A percentile compares a stretch with the other conserved stretches of the same genome.
Conservation (phyloP, 768 basidiomycete species). For the Lactarius quietus region DNA sequence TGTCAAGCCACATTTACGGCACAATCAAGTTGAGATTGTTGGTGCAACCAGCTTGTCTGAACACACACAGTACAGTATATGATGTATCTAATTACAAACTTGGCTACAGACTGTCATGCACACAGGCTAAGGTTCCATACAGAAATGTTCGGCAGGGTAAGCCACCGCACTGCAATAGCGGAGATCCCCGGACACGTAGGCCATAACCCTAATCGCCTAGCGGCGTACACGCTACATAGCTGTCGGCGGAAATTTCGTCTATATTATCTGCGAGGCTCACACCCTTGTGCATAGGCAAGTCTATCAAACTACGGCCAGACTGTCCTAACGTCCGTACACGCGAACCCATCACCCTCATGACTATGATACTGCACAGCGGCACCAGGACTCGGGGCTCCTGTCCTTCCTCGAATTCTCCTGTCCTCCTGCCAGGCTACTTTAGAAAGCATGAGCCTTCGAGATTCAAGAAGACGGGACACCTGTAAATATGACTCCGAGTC, state of each 20-base stretch:
- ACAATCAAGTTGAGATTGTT: not conserved
- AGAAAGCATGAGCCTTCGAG: not conserved
- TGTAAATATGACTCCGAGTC: not conserved
- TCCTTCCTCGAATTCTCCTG: not conserved
- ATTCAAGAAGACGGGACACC: not conserved
- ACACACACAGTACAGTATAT: not conserved
- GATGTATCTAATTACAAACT: not conserved
- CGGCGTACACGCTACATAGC: not conserved
- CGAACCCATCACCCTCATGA: not conserved
- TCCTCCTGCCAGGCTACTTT: not conserved
- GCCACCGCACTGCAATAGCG: no score
- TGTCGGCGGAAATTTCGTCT: not conserved
- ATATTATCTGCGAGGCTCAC: not conserved
- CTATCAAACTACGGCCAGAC: not conserved
- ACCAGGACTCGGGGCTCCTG: no score
- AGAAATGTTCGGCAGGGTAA: no score
- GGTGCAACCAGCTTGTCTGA: not conserved
- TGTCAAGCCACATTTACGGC: not conserved
- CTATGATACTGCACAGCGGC: no score
- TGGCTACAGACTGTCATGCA: not conserved
- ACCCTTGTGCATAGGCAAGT: not conserved
- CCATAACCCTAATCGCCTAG: no score
- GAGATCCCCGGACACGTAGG: no score
- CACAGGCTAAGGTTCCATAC: no score
- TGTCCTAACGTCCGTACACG: not conserved